Evolutionary conservation across 805 yeast species (phyloP).

Genomic region (Novakomyces olei): DNA sequence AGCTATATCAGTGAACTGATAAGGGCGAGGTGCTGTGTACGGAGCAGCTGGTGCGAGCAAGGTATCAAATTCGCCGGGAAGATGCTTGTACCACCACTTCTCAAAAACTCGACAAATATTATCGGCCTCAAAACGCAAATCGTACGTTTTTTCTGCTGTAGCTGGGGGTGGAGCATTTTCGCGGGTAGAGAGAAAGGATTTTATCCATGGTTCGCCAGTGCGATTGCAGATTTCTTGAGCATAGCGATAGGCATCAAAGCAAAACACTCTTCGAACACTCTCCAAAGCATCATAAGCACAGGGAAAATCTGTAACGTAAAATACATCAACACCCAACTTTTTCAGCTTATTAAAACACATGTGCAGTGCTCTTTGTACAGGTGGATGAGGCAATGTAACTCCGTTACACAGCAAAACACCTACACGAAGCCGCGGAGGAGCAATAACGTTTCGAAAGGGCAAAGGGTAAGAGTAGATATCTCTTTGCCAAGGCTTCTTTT

Average conservation of each 20-base stretch:
- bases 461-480: conserved; percentile 27
- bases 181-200: conserved; percentile 28
- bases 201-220: conserved; percentile 45
- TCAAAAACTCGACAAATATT: no score
- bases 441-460: conserved; percentile 8
- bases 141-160: conserved; percentile 27
- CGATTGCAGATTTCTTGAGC: conserved; percentile 26
- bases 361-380: conserved; percentile 19
- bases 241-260: conserved; percentile 12
- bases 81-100: no score
- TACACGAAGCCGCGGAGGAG: not conserved
- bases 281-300: conserved; percentile 11
- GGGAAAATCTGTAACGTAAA: no score
- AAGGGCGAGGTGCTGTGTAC: conserved; percentile 51
- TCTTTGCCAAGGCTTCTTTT: conserved; percentile 24
- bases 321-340: conserved; percentile 16
- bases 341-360: conserved; percentile 20
- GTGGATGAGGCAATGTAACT: conserved; percentile 30
- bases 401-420: conserved; percentile 21
- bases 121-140: conserved; percentile 34
- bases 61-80: conserved; percentile 37
- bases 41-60: conserved; percentile 45
- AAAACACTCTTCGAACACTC: no score
- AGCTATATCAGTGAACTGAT: conserved; percentile 50
- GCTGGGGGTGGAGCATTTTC: conserved; percentile 51